A percentile compares a stretch with the other conserved stretches of the same genome.
Evolutionary conservation across 495 filamentous ascomycete genomes (phyloP).

Genomic region (Choiromyces venosus): DNA sequence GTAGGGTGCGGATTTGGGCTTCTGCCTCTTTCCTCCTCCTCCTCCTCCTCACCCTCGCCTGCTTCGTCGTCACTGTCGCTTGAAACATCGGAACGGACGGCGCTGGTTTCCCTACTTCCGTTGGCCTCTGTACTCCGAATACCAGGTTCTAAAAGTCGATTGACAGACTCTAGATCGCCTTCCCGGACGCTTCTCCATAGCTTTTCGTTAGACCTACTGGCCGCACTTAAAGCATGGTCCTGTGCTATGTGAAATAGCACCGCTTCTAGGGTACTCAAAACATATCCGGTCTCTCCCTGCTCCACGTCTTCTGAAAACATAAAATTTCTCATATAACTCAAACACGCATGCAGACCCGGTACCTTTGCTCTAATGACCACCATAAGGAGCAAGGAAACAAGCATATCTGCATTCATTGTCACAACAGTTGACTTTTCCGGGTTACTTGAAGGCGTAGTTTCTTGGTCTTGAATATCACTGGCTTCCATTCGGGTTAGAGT

Average conservation of each 20-base stretch:
- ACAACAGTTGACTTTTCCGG: constrained; percentile 62
- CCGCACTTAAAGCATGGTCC: constrained; percentile 71
- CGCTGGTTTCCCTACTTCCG: constrained; percentile 25
- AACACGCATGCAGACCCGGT: constrained; percentile 75
- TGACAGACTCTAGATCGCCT: constrained; percentile 69
- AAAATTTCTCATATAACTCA: constrained; percentile 91
- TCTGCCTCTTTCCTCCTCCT: background rate
- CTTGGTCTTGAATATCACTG: constrained; percentile 31
- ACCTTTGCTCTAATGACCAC: constrained; percentile 91
- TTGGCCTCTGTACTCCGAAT: constrained; percentile 24
- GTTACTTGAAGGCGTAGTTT: constrained; percentile 16
- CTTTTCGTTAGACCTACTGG: constrained; percentile 76
- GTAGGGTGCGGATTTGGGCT: constrained; percentile 10
- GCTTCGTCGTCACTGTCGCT: constrained; percentile 5
- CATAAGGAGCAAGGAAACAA: constrained; percentile 85
- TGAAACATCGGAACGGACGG: constrained; percentile 26
- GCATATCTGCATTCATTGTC: constrained; percentile 90
- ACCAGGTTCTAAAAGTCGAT: constrained; percentile 67
- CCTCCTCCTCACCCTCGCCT: background rate
- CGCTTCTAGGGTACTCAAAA: constrained; percentile 91
- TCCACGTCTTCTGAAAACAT: constrained; percentile 97
- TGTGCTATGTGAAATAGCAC: constrained; percentile 84
- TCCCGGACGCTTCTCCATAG: constrained; percentile 80
- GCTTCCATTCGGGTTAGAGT: constrained; percentile 60
- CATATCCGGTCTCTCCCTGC: constrained; percentile 93